phyloP scores from a whole-genome alignment of 495 filamentous ascomycete genomes.

The Coniosporium apollinis region DNA sequence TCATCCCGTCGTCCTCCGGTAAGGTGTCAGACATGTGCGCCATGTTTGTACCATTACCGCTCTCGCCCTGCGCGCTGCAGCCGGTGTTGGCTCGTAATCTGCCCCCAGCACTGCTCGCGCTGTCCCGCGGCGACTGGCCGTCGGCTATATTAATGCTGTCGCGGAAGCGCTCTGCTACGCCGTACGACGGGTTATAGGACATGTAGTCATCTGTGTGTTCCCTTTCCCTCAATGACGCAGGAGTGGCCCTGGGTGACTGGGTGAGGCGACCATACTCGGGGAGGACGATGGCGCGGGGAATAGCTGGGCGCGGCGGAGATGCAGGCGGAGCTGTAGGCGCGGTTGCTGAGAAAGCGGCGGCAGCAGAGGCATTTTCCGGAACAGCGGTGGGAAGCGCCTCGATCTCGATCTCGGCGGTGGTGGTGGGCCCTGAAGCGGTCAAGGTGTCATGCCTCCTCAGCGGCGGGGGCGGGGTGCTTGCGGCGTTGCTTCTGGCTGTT shows the following conservation, averaged over 20 bases:
- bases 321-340: too few species aligned
- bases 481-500: too few species aligned
- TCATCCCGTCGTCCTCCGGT: conserved; percentile 90
- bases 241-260: too few species aligned
- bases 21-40: conserved; percentile 28
- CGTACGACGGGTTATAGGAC: conserved; percentile 17
- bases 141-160: background rate
- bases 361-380: too few species aligned
- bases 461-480: too few species aligned
- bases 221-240: conserved; percentile 2
- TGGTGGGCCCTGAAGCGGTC: too few species aligned
- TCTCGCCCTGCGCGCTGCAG: conserved; percentile 1
- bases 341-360: too few species aligned
- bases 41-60: conserved; percentile 6
- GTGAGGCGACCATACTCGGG: conserved; percentile 1
- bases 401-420: too few species aligned
- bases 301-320: background rate
- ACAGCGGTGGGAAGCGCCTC: too few species aligned
- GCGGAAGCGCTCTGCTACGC: conserved; percentile 20
- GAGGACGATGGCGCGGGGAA: background rate
- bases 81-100: background rate
- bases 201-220: conserved; percentile 9
- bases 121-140: background rate
- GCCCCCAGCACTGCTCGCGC: background rate
- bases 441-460: too few species aligned